These are phyloP conservation scores for Yarrowia bubula DNA, from an alignment of 805 yeast species.

Conservation along the genomic window DNA sequence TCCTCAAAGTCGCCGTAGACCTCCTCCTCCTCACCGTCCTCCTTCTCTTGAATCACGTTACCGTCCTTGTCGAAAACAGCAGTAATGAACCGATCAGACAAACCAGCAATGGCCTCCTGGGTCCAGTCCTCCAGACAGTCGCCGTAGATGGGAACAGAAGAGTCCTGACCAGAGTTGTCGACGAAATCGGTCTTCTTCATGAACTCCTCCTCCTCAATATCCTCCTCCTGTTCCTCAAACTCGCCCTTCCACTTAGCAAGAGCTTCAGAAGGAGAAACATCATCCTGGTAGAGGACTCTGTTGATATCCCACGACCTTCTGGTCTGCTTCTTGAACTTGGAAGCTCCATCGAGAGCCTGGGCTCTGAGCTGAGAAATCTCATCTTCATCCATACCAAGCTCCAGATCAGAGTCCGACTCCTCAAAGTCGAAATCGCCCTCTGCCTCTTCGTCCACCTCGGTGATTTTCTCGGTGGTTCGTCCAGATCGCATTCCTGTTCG, in stretches of 20 bases:
- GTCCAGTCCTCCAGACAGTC: constrained; percentile 30
- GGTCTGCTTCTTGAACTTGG: constrained; percentile 41
- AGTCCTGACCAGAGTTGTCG: constrained; percentile 28
- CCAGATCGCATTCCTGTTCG: constrained; percentile 64
- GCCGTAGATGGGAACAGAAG: constrained; percentile 32
- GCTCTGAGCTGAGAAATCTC: constrained; percentile 31
- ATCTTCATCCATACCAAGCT: constrained; percentile 43
- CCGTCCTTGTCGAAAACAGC: constrained; percentile 30
- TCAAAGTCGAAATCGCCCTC: constrained; percentile 40
- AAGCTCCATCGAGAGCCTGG: constrained; percentile 33
- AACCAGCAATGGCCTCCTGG: constrained; percentile 28
- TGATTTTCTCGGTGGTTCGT: constrained; percentile 40
- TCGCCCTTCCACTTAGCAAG: constrained; percentile 37
- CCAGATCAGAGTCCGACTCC: constrained; percentile 44
- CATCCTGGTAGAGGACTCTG: constrained; percentile 74
- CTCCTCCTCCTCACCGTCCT: constrained; percentile 40
- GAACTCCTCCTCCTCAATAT: constrained; percentile 35
- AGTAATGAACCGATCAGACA: constrained; percentile 32
- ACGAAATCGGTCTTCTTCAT: constrained; percentile 31
- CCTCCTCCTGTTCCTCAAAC: constrained; percentile 34
- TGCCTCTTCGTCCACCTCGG: constrained; percentile 45
- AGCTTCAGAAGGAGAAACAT: constrained; percentile 58
- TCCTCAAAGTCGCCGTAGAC: constrained; percentile 46
- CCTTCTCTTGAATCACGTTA: constrained; percentile 34
- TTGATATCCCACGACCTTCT: constrained; percentile 73